Evolutionary conservation across 192 early-diverging fungal species (phyloP), one percentile per base, ranked within the genome.

Genomic region (Coemansia pectinata): DNA sequence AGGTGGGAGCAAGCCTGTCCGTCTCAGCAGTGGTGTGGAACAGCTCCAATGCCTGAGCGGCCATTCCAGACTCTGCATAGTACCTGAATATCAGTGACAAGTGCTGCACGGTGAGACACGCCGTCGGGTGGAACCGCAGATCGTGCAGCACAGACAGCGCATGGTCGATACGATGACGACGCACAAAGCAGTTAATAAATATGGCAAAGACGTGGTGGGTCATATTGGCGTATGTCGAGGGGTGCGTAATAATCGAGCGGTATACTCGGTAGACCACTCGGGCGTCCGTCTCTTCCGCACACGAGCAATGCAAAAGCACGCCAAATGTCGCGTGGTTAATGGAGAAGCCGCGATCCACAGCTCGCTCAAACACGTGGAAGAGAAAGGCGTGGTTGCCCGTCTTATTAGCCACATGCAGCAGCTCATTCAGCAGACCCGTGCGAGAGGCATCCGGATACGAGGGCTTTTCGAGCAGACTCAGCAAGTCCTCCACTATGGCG

Each of bases 141-240:
- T 71, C 75, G 5, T 66, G 29, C 57, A 74, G 17, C n/a, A 34
- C 72, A 19, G 25, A 25, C 6, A 68, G 27, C 15, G 80, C 80
- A 23, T 69, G 69, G 66, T 76, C 75, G n/a, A 67, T 6, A 27
- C 66, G 57, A 1, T 47, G 44, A 9, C 36, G 36, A 8, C 69
- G 66, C 19, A 83, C 69, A 74, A 83, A 83, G 48, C 52, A 44
- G 59, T 64, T 62, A 27, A 76, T 73, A n/a, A 83, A 83, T 34
- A 65, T 65, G 21, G 67, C 75, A 60, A 77, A 83, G 1, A 74
- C 39, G n/a, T 66, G 79, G 8, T 38, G 34, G 23, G 48, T 77
- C 75, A 82, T 65, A 47, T 39, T 23, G 11, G 15, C 53, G 0
- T 47, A 61, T 4, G 64, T 31, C n/a, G 29, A 29, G 4, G 42